A percentile compares a stretch with the other conserved stretches of the same genome.
These are phyloP conservation scores for Myxozyma vanderwaltii DNA, from an alignment of 805 yeast genomes.

Conservation along the genomic window DNA sequence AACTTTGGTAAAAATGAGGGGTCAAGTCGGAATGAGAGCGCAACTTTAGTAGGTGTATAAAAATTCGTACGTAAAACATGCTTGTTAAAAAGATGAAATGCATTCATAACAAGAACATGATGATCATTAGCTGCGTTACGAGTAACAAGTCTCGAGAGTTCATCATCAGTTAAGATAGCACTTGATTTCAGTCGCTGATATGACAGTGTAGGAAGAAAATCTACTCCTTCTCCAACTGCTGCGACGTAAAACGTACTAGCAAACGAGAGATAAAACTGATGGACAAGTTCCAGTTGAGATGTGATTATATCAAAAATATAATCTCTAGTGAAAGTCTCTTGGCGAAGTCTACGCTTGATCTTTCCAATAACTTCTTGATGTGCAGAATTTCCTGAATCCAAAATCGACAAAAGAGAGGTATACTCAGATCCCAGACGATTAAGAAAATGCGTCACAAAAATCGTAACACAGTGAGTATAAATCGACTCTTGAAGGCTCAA, in stretches of 20 bases:
- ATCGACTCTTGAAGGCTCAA: slow-evolving; percentile 92
- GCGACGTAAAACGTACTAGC: slow-evolving; percentile 87
- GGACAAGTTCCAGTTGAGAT: slow-evolving; percentile 67
- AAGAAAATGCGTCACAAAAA: slow-evolving; percentile 90
- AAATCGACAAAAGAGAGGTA: slow-evolving; percentile 62
- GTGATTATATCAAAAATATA: slow-evolving; percentile 77
- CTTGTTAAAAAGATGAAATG: slow-evolving; percentile 81
- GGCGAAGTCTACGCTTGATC: slow-evolving; percentile 84
- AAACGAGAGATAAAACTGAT: slow-evolving; percentile 84
- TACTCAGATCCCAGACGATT: slow-evolving; percentile 93
- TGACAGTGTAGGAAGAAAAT: slow-evolving; percentile 62
- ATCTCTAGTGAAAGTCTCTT: slow-evolving; percentile 88
- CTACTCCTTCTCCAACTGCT: slow-evolving; percentile 44
- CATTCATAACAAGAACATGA: slow-evolving; percentile 76
- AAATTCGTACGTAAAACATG: slow-evolving; percentile 90
- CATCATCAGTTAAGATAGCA: slow-evolving; percentile 72
- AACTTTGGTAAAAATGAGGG: slow-evolving; percentile 79
- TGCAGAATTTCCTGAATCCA: slow-evolving; percentile 63
- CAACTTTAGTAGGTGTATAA: slow-evolving; percentile 91
- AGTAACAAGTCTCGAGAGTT: slow-evolving; percentile 66
- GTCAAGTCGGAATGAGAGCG: slow-evolving; percentile 86
- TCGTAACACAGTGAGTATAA: slow-evolving; percentile 90
- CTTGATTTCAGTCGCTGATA: slow-evolving; percentile 80
- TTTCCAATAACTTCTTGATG: slow-evolving; percentile 75
- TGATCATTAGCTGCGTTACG: slow-evolving; percentile 75